Percentiles rank a stretch among this genome's conserved stretches.
phyloP scores from a whole-genome alignment of 2,329 filamentous ascomycete species.

The Massarina eburnea region DNA sequence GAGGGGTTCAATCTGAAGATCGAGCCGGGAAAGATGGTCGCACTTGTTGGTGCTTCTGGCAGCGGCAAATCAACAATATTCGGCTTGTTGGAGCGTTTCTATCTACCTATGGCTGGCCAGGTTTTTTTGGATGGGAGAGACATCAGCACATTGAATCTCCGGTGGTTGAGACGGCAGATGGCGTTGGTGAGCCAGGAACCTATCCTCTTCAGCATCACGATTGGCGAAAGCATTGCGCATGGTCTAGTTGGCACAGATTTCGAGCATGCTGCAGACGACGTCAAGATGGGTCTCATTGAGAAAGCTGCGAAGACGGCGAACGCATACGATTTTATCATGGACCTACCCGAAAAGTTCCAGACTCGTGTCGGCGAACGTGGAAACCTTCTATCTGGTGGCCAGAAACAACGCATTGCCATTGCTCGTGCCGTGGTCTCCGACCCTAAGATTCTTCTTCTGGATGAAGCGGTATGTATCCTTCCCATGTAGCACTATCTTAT shows the following conservation, averaged over 20 bases:
- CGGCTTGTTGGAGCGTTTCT: conserved; percentile 90
- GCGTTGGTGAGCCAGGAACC: conserved; percentile 93
- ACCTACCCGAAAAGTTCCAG: conserved; percentile 84
- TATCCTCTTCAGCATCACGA: conserved; percentile 84
- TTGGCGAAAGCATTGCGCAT: conserved; percentile 86
- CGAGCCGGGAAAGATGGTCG: conserved; percentile 88
- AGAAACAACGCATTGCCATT: conserved; percentile 96
- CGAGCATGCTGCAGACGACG: conserved; percentile 62
- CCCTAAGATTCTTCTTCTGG: conserved; percentile 87
- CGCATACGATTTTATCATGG: conserved; percentile 85
- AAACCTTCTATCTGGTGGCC: conserved; percentile 88
- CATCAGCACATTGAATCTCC: conserved; percentile 77
- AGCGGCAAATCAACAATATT: conserved; percentile 95
- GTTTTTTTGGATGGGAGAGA: conserved; percentile 83
- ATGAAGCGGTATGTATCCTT: conserved; percentile 64
- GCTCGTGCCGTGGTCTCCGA: conserved; percentile 87
- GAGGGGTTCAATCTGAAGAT: conserved; percentile 76
- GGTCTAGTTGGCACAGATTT: conserved; percentile 83
- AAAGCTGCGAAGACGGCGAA: conserved; percentile 89
- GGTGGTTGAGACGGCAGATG: conserved; percentile 90
- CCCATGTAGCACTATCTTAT: background rate
- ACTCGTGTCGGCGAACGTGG: conserved; percentile 96
- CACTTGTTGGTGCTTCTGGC: conserved; percentile 89
- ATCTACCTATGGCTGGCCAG: conserved; percentile 79
- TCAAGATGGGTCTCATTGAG: conserved; percentile 69